phyloP scores from a whole-genome alignment of 805 yeast species.

The Yarrowia sp. region DNA sequence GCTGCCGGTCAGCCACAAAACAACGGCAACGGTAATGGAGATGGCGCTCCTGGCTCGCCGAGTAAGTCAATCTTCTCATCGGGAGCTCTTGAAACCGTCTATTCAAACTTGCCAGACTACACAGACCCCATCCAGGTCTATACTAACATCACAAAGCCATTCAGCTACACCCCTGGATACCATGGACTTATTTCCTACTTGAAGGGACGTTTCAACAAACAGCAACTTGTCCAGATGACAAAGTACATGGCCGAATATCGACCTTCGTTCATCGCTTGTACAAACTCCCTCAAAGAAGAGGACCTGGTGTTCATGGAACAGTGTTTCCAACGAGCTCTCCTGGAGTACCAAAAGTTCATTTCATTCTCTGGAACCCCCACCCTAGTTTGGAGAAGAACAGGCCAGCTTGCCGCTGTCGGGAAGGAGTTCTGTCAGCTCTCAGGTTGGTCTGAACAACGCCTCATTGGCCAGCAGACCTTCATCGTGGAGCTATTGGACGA shows the following conservation, averaged over 20 bases:
- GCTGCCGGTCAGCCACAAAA: background rate
- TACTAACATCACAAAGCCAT: slow-evolving; percentile 68
- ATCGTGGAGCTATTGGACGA: slow-evolving; percentile 79
- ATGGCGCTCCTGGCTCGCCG: background rate
- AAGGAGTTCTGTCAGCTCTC: slow-evolving; percentile 86
- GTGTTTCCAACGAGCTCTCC: slow-evolving; percentile 85
- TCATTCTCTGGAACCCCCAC: slow-evolving; percentile 89
- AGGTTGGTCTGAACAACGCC: slow-evolving; percentile 77
- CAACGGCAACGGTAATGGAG: slow-evolving; percentile 17
- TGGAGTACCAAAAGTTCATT: slow-evolving; percentile 84
- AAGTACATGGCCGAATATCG: slow-evolving; percentile 85
- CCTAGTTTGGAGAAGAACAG: slow-evolving; percentile 91
- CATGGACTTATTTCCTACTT: slow-evolving; percentile 76
- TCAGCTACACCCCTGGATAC: slow-evolving; percentile 86
- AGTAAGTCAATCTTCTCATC: slow-evolving; percentile 15
- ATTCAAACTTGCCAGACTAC: slow-evolving; percentile 16
- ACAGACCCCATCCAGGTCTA: slow-evolving; percentile 45
- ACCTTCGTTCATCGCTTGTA: slow-evolving; percentile 90
- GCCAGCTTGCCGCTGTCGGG: slow-evolving; percentile 93
- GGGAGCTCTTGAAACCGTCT: background rate
- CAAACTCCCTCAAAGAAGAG: slow-evolving; percentile 81
- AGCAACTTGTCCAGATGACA: slow-evolving; percentile 74
- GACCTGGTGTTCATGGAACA: slow-evolving; percentile 95
- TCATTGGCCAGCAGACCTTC: slow-evolving; percentile 43
- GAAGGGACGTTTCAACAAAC: slow-evolving; percentile 62